Evolutionary conservation across 2,329 filamentous ascomycete genomes (phyloP).

Genomic region (Pyricularia sp.): DNA sequence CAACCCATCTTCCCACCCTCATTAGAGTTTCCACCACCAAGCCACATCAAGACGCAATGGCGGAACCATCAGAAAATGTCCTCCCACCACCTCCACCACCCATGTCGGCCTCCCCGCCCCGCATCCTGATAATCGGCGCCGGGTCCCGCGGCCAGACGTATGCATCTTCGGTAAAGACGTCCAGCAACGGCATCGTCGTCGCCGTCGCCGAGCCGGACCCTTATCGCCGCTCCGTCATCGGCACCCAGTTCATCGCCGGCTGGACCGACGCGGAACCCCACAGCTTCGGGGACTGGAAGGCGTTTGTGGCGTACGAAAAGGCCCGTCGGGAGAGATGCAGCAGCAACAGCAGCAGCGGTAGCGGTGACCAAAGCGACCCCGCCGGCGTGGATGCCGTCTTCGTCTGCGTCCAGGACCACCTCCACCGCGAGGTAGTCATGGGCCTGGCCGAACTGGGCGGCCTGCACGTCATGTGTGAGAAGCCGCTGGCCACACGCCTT

Average conservation of each 20-base stretch:
- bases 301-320: conserved; percentile 63
- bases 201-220: conserved; percentile 71
- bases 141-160: conserved; percentile 69
- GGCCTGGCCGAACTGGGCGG: conserved; percentile 53
- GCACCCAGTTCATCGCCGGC: conserved; percentile 61
- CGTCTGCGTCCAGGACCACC: conserved; percentile 68
- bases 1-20: not conserved
- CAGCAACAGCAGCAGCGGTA: conserved; percentile 19
- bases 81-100: conserved; percentile 25
- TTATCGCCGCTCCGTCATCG: conserved; percentile 64
- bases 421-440: conserved; percentile 70
- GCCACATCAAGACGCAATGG: not conserved
- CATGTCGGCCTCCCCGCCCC: conserved; percentile 38
- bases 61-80: conserved; percentile 7
- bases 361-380: conserved; percentile 18
- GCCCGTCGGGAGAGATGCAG: conserved; percentile 40
- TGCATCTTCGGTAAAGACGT: conserved; percentile 50
- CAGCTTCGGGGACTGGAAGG: conserved; percentile 59
- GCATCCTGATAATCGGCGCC: conserved; percentile 70
- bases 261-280: conserved; percentile 38
- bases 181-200: conserved; percentile 54
- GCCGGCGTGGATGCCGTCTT: conserved; percentile 49
- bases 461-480: conserved; percentile 88
- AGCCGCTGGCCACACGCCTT: conserved; percentile 73
- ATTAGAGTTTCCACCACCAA: not conserved